These are phyloP conservation scores for Osmozyma mogii DNA, from an alignment of 805 yeast species.

Conservation along the genomic window DNA sequence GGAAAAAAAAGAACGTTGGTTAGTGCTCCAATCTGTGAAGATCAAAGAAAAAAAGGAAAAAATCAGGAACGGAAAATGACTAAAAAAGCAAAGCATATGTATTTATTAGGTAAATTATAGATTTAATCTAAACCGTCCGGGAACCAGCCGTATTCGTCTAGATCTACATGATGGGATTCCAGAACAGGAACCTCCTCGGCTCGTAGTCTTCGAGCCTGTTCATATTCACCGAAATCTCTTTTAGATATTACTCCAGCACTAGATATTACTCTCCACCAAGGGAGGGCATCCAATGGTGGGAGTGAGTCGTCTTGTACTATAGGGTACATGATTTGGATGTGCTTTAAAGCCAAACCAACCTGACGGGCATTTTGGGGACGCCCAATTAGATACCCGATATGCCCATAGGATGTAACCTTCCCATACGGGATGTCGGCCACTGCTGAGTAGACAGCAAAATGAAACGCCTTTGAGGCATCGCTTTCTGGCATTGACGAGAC, in stretches of 20 bases:
- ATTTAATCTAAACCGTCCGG: constrained; percentile 47
- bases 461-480: constrained; percentile 51
- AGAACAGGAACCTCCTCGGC: constrained; percentile 42
- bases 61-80: constrained; percentile 2
- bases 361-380: constrained; percentile 64
- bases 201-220: constrained; percentile 39
- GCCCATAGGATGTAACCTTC: constrained; percentile 60
- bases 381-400: constrained; percentile 56
- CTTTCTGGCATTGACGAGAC: too few species aligned
- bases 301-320: constrained; percentile 12
- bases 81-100: constrained; percentile 8
- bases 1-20: neutral
- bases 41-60: neutral
- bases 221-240: constrained; percentile 35
- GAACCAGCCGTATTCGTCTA: constrained; percentile 60
- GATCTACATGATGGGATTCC: constrained; percentile 27
- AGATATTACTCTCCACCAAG: constrained; percentile 78
- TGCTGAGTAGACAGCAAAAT: constrained; percentile 50
- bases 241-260: constrained; percentile 58
- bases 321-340: constrained; percentile 19
- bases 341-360: constrained; percentile 66
- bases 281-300: constrained; percentile 31
- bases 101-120: neutral
- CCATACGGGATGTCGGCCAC: constrained; percentile 54
- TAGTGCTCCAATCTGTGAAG: neutral